A percentile compares a stretch with the other conserved stretches of the same genome.
Conservation (phyloP, 805 yeast genomes). For the Blastobotrys parvus region DNA sequence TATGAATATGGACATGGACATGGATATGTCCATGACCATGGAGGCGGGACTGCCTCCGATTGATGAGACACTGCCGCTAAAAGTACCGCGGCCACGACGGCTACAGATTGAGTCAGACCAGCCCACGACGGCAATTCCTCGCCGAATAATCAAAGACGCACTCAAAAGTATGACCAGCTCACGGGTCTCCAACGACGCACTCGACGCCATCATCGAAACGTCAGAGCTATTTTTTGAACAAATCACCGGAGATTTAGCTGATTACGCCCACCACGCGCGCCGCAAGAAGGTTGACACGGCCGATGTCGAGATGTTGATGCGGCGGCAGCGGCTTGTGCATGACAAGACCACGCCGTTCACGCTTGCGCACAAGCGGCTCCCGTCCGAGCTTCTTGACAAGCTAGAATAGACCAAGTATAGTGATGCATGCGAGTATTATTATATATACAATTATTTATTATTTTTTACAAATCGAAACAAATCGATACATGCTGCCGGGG, state of each 20-base stretch:
- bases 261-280: slow-evolving; percentile 29
- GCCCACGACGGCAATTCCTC: slow-evolving; percentile 10
- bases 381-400: slow-evolving; percentile 23
- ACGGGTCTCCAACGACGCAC: slow-evolving; percentile 16
- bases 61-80: slow-evolving; percentile 3
- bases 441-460: background rate
- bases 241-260: slow-evolving; percentile 22
- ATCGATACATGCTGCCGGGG: slow-evolving; percentile 87
- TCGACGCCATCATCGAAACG: slow-evolving; percentile 19
- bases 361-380: slow-evolving; percentile 24
- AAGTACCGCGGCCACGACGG: background rate
- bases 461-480: slow-evolving; percentile 38
- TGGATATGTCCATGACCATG: background rate
- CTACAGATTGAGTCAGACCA: background rate
- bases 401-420: background rate
- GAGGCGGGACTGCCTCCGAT: background rate
- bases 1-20: slow-evolving; percentile 6
- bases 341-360: slow-evolving; percentile 17
- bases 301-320: slow-evolving; percentile 24
- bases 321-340: slow-evolving; percentile 25
- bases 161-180: slow-evolving; percentile 9
- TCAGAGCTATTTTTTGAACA: slow-evolving; percentile 26
- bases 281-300: slow-evolving; percentile 23
- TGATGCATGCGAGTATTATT: background rate
- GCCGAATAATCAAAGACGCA: slow-evolving; percentile 10